Base-by-base conservation (phyloP, 2,329 filamentous ascomycete species). In the Cordyceps cicadae region DNA sequence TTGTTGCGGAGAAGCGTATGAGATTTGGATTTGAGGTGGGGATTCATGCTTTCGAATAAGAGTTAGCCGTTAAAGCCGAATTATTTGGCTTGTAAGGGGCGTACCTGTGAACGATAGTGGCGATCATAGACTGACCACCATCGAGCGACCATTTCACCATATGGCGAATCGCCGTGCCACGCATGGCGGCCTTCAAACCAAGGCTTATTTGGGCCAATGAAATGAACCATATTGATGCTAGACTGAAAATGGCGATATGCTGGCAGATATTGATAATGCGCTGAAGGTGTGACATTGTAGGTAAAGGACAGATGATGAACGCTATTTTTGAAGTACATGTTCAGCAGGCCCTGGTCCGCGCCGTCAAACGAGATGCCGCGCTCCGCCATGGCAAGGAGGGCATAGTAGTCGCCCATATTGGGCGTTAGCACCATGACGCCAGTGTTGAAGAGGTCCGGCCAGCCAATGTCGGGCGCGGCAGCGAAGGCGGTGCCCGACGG, bases 381-480 rank as follows among this genome's bases (percentile, higher is more conserved):
- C 67, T 92, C 84, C 29, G 94, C 92, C 80, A 97, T 86, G 64
- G 89, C 90, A 64, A 86, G 80, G 70, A 99, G 81, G 48, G 90
- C 89, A 75, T 91, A 87, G 75, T 92, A 97, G 66, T 96, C 92
- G 61, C 87, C 88, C 82, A 92, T 79, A 74, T 93, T 88, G 39
- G 94, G 94, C 17, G 82, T 87, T 62, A 99, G 75, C 41, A 92
- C 91, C 91, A 99, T 95, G 67, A 99, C 86, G 69, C 94, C 94
- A n/a, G 89, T 92, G 76, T 99, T 99, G 85, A 97, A 97, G 63
- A 92, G 84, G 76, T 99, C 94, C 39, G 94, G 94, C 94, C 94
- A 99, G 67, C 94, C 94, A 68, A 97, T 92, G 74, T 99, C 94
- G 37, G 94, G 92, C 12, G 90, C 92, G 2, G 94, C 86, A 46